Percentiles rank a stretch among this genome's conserved stretches.
phyloP scores from a whole-genome alignment of 2,329 filamentous ascomycete genomes.

The Lasiodiplodia sp. region DNA sequence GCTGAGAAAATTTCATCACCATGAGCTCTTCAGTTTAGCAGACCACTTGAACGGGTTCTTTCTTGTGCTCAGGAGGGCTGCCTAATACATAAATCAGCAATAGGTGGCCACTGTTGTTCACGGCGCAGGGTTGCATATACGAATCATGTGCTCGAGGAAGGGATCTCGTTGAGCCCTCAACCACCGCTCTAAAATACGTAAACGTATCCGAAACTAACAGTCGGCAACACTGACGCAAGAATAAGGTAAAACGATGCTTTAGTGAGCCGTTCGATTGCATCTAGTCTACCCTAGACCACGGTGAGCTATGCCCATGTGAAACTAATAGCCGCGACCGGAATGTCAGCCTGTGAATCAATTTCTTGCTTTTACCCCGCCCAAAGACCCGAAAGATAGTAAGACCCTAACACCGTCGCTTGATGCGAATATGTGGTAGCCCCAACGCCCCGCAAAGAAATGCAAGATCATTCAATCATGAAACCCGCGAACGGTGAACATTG shows the following conservation, averaged over 20 bases:
- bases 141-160: background rate
- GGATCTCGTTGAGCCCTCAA: background rate
- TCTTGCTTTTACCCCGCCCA: constrained; percentile 2
- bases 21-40: background rate
- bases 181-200: background rate
- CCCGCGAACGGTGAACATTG: too few species aligned
- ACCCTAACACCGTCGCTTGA: constrained; percentile 30
- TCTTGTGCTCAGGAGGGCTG: too few species aligned
- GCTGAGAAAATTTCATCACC: background rate
- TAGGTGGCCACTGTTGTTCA: background rate
- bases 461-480: constrained; percentile 21
- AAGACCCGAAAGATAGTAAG: constrained; percentile 5
- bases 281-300: constrained; percentile 16
- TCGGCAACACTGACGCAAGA: background rate
- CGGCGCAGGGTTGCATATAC: too few species aligned
- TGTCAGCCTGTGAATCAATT: background rate
- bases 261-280: constrained; percentile 10
- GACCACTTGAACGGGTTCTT: background rate
- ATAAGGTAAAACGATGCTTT: background rate
- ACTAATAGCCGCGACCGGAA: background rate
- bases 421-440: constrained; percentile 10
- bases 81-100: background rate
- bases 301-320: constrained; percentile 6
- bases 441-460: constrained; percentile 27
- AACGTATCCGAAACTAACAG: background rate